A percentile compares a stretch with the other conserved stretches of the same genome.
Evolutionary conservation across 805 yeast species (phyloP).

Genomic region (Candida vaughaniae): DNA sequence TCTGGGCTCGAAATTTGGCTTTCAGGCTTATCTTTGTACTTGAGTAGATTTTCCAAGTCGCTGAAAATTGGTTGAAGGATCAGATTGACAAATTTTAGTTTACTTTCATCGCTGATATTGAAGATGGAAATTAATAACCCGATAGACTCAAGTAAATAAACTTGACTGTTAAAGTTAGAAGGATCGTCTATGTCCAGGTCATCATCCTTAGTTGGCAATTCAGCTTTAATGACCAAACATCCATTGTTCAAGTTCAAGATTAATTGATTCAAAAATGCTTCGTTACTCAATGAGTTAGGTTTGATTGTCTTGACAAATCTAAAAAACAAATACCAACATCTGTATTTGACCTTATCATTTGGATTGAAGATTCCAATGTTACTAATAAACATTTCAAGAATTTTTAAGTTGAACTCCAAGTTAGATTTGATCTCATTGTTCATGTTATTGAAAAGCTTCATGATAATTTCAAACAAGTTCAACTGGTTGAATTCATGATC

Average conservation of each 20-base stretch:
- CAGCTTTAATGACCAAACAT: conserved; percentile 62
- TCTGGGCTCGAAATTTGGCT: conserved; percentile 13
- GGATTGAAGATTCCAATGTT: conserved; percentile 79
- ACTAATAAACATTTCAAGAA: conserved; percentile 76
- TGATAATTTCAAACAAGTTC: conserved; percentile 78
- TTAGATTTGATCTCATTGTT: conserved; percentile 25
- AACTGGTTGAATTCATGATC: conserved; percentile 82
- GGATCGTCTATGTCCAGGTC: conserved; percentile 47
- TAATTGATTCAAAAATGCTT: conserved; percentile 48
- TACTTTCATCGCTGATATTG: conserved; percentile 25
- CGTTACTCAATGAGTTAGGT: conserved; percentile 49
- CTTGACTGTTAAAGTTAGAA: conserved; percentile 71
- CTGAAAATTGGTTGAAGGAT: conserved; percentile 74
- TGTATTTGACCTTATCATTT: conserved; percentile 68
- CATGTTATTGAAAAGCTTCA: conserved; percentile 72
- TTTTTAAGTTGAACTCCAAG: conserved; percentile 47
- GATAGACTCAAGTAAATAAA: conserved; percentile 80
- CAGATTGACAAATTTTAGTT: conserved; percentile 54
- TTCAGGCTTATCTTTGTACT: conserved; percentile 8
- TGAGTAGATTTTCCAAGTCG: conserved; percentile 61
- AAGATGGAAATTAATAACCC: conserved; percentile 68
- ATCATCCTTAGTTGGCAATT: conserved; percentile 53
- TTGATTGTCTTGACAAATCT: conserved; percentile 77
- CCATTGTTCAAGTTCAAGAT: conserved; percentile 52
- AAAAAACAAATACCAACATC: conserved; percentile 89